Percentiles rank a stretch among this genome's conserved stretches.
Conservation (phyloP, 1,284 basidiomycete species). For the Rugosomyces carneus region DNA sequence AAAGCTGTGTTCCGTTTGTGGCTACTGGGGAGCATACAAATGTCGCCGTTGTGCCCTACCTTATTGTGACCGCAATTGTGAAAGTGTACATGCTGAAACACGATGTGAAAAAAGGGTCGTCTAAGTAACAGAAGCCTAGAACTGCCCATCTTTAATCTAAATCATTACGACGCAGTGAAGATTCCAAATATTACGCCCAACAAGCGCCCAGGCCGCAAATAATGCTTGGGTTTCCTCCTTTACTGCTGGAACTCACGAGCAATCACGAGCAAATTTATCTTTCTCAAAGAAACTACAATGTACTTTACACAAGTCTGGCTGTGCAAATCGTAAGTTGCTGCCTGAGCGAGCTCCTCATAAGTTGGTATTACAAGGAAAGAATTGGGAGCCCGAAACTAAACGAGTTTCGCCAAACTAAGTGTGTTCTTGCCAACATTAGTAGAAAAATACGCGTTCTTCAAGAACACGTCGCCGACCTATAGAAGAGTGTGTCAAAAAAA, state of each 20-base stretch:
- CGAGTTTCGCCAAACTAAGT: slow-evolving; percentile 62
- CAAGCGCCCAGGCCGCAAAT: no score
- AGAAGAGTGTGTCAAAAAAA: neutral
- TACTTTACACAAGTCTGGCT: neutral
- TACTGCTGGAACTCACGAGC: no score
- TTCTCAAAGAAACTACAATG: neutral
- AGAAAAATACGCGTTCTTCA: slow-evolving; percentile 79
- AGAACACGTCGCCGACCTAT: slow-evolving; percentile 63
- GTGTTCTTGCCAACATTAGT: slow-evolving; percentile 63
- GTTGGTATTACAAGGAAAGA: neutral
- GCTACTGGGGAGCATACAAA: slow-evolving; percentile 34
- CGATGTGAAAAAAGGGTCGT: slow-evolving; percentile 35
- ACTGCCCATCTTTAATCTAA: neutral
- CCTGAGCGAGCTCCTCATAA: neutral
- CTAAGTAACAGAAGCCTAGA: slow-evolving; percentile 10
- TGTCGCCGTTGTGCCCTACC: slow-evolving; percentile 37
- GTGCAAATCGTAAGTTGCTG: neutral
- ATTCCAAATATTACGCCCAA: no score
- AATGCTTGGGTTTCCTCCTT: no score
- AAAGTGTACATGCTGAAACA: slow-evolving; percentile 35
- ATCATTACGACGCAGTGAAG: neutral
- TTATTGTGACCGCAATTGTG: slow-evolving; percentile 37
- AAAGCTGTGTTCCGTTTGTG: slow-evolving; percentile 36
- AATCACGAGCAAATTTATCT: neutral
- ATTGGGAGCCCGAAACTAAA: slow-evolving; percentile 15